Base-by-base conservation (phyloP, 306 rosid species). In the Prunus fruticosa region DNA sequence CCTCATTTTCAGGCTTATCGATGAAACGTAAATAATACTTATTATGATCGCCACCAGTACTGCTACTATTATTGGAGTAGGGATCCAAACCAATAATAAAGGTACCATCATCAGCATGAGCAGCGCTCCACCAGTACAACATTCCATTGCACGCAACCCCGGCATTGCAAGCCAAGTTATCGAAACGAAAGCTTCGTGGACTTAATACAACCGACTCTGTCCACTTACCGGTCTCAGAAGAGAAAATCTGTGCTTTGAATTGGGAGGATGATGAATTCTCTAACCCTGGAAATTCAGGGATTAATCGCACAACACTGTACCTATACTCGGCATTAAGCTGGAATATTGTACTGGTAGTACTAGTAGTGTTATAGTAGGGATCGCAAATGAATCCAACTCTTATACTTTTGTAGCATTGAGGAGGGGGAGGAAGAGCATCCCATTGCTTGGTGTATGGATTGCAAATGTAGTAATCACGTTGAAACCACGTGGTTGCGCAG, bases 221-320 rank as follows among this genome's bases (percentile, higher is more conserved):
- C 72, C 72, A 45, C 15, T 67, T 43, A 67, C 53, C 38, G 23
- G 72, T 45, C 54, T 67, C 22, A 23, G 56, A 67, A 20, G 72
- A 8, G 34, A 67, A 67, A 27, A 67, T 22, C 63, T 57, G 30
- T 0, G 23, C 20, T 2, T 67, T 67, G 53, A 67, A 16, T 43
- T 45, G 2, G 13, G 3, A 57, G 2, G 30, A 18, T 3, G 6
- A 10, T 13, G 4, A 13, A 34, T 5, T 34, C 38, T 1, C 38
- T 0, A 0, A 0, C 18, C 5, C 13, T 50, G 4, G 22, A 8
- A 19, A 53, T 18, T n/a, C 16, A 2, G 58, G 60, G 22, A 43
- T 16, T 11, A 67, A 2, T 5, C 71, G 10, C 19, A 67, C 71
- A 23, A 45, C 15, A 5, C 32, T 49, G 50, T 45, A 67, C 71